Evolutionary conservation across 2,329 filamentous ascomycete genomes (phyloP), one percentile per base, ranked within the genome.

Genomic region (Clonostachys chloroleuca): DNA sequence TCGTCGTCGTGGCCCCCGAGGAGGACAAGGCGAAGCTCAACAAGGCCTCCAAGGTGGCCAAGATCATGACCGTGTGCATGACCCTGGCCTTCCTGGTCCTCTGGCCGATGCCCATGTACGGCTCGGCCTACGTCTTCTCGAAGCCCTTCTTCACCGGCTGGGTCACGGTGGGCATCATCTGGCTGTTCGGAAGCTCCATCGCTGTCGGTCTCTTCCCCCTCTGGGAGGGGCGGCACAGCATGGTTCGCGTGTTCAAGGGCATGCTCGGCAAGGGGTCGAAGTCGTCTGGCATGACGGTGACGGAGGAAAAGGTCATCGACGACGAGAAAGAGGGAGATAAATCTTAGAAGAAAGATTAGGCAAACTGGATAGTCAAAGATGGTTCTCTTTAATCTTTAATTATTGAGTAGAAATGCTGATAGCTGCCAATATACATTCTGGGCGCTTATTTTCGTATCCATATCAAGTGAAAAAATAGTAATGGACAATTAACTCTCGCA

Each of bases 31-130:
- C 59, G 16, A 76, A 77, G 53, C 67, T 85, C 33, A 70, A 75
- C 50, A 73, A 70, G 24, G 76, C 80, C 0, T 78, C 77, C 7
- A 74, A 69, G 49, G 72, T 76, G 34, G 72, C 75, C 5, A 56
- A 58, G 37, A 58, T 58, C 9, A 56, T 59, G n/a, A 66, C 66
- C 0, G 42, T 61, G 7, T 52, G 58, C 30, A 63, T 68, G 60
- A 87, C 89, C 0, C 51, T 95, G 0, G 76, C 81, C 0, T 73
- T 95, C 47, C 71, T 96, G 0, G 75, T 96, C 3, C 77, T 96
- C 14, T 96, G 91, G 90, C 91, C 92, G 0, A 92, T 96, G 78
- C 91, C 91, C 2, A 84, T 96, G 82, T 96, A 94, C 60, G 91
- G 89, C 12, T 77, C 77, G 0, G 80, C 80, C 1, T 96, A 96